Percentiles rank a stretch among this genome's conserved stretches.
Evolutionary conservation across 169 alveolate species (phyloP).

Genomic region (Eimeria sp.): DNA sequence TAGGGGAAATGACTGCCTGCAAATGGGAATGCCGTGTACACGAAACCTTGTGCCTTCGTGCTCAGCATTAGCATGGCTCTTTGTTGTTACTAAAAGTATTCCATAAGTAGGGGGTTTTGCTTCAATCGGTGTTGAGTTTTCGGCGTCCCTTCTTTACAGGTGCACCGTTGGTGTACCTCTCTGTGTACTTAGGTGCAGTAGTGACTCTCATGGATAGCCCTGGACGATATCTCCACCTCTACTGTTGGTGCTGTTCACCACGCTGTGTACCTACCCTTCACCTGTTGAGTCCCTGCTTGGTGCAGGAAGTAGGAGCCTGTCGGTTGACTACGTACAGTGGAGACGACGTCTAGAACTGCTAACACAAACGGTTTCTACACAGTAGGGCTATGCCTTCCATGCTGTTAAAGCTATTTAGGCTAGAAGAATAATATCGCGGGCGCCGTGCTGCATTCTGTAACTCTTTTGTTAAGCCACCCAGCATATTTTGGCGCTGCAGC

Average conservation of each 20-base stretch:
- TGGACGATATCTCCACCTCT: neutral
- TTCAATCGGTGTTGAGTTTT: neutral
- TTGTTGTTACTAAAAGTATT: neutral
- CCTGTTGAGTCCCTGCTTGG: neutral
- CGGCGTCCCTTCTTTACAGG: neutral
- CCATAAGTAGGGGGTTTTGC: neutral
- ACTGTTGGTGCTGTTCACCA: neutral
- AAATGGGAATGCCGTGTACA: neutral
- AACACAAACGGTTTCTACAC: neutral
- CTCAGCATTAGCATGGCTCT: neutral
- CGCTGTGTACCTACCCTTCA: neutral
- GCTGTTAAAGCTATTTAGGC: neutral
- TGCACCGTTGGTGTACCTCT: neutral
- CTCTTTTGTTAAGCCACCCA: neutral
- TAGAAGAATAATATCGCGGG: neutral
- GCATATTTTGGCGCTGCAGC: neutral
- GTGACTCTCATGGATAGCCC: neutral
- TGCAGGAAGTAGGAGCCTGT: neutral
- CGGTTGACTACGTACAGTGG: neutral
- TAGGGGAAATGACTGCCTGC: neutral
- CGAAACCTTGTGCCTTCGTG: neutral
- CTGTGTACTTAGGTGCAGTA: neutral
- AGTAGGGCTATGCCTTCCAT: neutral
- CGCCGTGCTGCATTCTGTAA: neutral
- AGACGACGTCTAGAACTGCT: neutral